Base-by-base conservation (phyloP, 2,329 filamentous ascomycete species). In the Trichoderma atrobrunneum region DNA sequence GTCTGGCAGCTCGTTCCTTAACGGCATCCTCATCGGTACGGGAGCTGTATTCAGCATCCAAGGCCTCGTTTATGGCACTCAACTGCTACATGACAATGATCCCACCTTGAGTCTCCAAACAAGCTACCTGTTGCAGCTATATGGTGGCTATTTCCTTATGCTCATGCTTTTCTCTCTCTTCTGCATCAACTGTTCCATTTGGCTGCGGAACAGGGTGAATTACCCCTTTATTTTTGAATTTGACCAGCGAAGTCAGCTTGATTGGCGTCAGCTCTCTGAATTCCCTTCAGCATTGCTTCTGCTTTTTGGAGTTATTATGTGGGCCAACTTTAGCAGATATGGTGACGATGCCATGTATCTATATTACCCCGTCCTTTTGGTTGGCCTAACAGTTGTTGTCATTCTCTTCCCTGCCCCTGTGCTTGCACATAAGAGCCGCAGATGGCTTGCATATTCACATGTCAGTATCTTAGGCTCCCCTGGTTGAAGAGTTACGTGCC, bases 191-290 rank as follows among this genome's bases (percentile, higher is more conserved):
- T 97, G 95, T 80, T 90, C 91, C 71, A 83, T 97, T 18, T 99
- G 95, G 94, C 89, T 90, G 7, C 85, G 85, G 66, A 90, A 91
- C 79, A 97, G 95, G 81, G 93, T 99, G 82, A 99, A 99, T 80
- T 98, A 98, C 80, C 89, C 92, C 69, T 98, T 98, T 81, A 94
- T 98, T 76, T 99, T 99, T 79, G 96, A 99, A 82, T 96, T 97
- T 78, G 95, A 98, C 84, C 91, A 91, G 69, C 88, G 95, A 72
- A 90, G 96, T 80, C 89, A 91, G 74, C 84, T 98, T 32, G 93
- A 98, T 81, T 99, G 95, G 94, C 90, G 93, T 76, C 91, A 97
- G 80, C 85, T 98, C 34, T 86, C 92, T 7, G 93, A 96, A 86
- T 91, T 98, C 74, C 95, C 96, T 3, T 93, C 93, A 76, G 91